Conservation (phyloP, 129 eudicot species). For the Lactuca saligna region DNA sequence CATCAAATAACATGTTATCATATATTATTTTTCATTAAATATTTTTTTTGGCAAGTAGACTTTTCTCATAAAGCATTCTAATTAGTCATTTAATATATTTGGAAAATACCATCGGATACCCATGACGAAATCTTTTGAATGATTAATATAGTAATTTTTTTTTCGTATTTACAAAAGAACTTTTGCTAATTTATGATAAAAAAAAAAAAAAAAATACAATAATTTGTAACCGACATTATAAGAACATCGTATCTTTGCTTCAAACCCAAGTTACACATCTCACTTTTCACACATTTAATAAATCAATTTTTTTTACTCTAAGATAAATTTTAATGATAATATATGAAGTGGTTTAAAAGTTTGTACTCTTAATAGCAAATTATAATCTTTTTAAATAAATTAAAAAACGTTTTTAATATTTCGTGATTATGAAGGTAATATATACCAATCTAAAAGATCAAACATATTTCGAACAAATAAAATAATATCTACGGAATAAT, state of each 20-base stretch:
- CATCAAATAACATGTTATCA: no score
- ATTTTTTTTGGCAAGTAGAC: no score
- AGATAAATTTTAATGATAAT: background rate
- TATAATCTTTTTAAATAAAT: no score
- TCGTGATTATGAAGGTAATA: no score
- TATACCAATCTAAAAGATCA: background rate
- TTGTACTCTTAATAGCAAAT: background rate
- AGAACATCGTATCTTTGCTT: slow-evolving; percentile 24
- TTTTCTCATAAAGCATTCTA: no score
- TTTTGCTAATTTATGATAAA: background rate
- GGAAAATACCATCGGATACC: background rate
- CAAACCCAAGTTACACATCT: slow-evolving; percentile 25
- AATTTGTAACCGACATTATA: slow-evolving; percentile 10
- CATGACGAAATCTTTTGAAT: background rate
- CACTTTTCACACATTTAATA: slow-evolving; percentile 6
- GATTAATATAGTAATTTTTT: background rate
- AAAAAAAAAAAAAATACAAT: background rate
- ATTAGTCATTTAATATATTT: no score
- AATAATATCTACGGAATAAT: background rate
- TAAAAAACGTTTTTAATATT: no score
- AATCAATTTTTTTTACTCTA: background rate
- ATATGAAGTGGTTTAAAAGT: background rate
- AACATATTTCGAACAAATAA: background rate
- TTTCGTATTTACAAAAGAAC: background rate
- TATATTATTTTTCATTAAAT: no score